A percentile compares a stretch with the other conserved stretches of the same genome.
Conservation (phyloP, 2,329 filamentous ascomycete genomes). For the Penicillium sp. region DNA sequence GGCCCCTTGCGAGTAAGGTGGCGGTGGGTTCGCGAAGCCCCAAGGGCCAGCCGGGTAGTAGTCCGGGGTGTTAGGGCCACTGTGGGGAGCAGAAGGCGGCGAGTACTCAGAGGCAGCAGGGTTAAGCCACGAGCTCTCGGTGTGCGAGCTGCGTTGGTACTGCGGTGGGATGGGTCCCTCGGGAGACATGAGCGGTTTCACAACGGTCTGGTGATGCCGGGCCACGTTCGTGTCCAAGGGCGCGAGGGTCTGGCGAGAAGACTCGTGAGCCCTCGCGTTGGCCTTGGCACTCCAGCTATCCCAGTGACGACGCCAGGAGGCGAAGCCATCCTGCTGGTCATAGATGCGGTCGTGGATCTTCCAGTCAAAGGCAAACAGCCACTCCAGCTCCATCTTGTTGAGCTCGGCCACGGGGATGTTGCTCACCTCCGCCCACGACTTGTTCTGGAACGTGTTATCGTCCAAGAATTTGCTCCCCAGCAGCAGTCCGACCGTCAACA, state of each 20-base stretch:
- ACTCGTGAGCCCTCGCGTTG: constrained; percentile 42
- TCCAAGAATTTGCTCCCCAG: constrained; percentile 93
- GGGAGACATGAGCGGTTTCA: constrained; percentile 46
- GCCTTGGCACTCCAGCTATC: constrained; percentile 54
- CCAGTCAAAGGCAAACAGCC: constrained; percentile 78
- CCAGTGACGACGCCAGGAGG: constrained; percentile 61
- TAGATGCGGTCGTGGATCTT: constrained; percentile 80
- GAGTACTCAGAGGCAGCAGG: constrained; percentile 47
- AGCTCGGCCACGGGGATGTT: constrained; percentile 78
- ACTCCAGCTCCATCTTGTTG: constrained; percentile 80
- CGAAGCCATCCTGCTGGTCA: constrained; percentile 62
- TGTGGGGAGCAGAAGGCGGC: constrained; percentile 45
- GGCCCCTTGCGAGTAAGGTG: constrained; percentile 34
- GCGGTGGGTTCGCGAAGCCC: constrained; percentile 39
- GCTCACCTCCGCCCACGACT: constrained; percentile 93
- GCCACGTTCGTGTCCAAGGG: constrained; percentile 61
- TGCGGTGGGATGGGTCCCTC: constrained; percentile 46
- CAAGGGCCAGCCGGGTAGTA: constrained; percentile 42
- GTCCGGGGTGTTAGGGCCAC: constrained; percentile 43
- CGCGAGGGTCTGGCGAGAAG: constrained; percentile 47
- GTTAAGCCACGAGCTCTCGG: constrained; percentile 49
- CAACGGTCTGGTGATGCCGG: constrained; percentile 42
- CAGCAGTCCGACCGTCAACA: constrained; percentile 77
- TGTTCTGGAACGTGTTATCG: constrained; percentile 96
- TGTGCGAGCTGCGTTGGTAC: constrained; percentile 42